Conservation (phyloP, 306 rosid species). For the Prosopis cineraria region DNA sequence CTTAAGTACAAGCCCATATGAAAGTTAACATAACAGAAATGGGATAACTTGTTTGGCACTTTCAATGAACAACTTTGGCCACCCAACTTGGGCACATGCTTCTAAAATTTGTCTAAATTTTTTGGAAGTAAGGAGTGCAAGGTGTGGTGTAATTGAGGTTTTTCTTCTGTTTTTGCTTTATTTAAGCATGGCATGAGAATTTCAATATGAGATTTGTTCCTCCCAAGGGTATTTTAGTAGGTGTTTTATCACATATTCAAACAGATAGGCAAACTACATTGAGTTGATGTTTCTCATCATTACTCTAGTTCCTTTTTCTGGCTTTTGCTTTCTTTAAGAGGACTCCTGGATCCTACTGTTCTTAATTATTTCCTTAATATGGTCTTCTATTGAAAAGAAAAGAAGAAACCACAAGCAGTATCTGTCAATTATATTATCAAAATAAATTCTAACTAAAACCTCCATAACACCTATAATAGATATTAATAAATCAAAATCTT, state of each 20-base stretch:
- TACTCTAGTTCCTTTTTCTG: not conserved
- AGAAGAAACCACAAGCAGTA: not conserved
- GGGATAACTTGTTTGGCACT: not conserved
- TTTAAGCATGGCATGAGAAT: not conserved
- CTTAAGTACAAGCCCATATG: not conserved
- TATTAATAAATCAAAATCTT: slow-evolving; percentile 18
- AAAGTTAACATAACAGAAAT: not conserved
- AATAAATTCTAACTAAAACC: not conserved
- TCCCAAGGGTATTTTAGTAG: not conserved
- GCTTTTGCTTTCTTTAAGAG: not conserved
- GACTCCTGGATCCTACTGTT: not conserved
- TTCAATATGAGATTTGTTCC: not conserved
- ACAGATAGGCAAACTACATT: not conserved
- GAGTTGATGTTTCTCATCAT: not conserved
- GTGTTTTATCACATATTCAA: not conserved
- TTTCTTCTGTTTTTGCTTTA: not conserved
- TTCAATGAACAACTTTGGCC: not conserved
- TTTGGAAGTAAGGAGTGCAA: not conserved
- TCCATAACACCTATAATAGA: not conserved
- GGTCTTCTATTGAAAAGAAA: not conserved
- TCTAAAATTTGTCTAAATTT: not conserved
- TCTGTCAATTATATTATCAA: not conserved
- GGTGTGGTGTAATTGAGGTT: not conserved
- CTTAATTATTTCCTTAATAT: not conserved
- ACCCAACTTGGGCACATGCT: not conserved